A percentile compares a stretch with the other conserved stretches of the same genome.
Conservation (phyloP, 169 alveolate species). For the Babesia sp. region DNA sequence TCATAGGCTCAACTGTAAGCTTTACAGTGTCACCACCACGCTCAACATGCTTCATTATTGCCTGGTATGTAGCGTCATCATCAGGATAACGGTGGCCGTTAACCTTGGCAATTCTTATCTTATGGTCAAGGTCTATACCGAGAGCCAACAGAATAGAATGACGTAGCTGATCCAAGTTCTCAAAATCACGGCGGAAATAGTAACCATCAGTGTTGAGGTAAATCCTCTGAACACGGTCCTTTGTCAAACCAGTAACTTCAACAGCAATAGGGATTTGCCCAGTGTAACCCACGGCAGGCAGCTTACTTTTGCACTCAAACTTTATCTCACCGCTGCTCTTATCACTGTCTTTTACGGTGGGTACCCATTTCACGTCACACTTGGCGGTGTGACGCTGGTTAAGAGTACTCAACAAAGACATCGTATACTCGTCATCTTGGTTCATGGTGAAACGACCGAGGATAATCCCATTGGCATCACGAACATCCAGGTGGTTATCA, state of each 20-base stretch:
- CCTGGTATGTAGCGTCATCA: constrained; percentile 41
- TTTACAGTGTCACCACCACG: constrained; percentile 24
- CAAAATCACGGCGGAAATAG: constrained; percentile 47
- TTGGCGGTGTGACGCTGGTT: constrained; percentile 28
- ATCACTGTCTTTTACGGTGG: constrained; percentile 20
- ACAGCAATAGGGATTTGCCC: constrained; percentile 55
- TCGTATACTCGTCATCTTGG: constrained; percentile 29
- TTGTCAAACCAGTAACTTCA: constrained; percentile 35
- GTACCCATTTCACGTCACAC: constrained; percentile 61
- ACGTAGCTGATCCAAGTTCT: constrained; percentile 16
- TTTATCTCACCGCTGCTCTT: constrained; percentile 23
- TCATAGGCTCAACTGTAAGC: constrained; percentile 51
- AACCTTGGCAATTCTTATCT: constrained; percentile 31
- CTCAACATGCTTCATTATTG: constrained; percentile 32
- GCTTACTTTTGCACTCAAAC: constrained; percentile 43
- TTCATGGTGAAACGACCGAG: constrained; percentile 43
- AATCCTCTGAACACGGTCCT: constrained; percentile 11
- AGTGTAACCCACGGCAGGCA: constrained; percentile 34
- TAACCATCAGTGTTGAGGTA: constrained; percentile 56
- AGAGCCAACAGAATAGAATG: constrained; percentile 45
- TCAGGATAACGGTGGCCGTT: constrained; percentile 28
- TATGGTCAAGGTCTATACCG: constrained; percentile 58
- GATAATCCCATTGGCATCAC: constrained; percentile 45
- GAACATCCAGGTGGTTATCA: constrained; percentile 46
- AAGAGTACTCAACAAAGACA: constrained; percentile 32